Evolutionary conservation across 116 monocot genomes (phyloP).

Genomic region (Papilionanthe hybrid): DNA sequence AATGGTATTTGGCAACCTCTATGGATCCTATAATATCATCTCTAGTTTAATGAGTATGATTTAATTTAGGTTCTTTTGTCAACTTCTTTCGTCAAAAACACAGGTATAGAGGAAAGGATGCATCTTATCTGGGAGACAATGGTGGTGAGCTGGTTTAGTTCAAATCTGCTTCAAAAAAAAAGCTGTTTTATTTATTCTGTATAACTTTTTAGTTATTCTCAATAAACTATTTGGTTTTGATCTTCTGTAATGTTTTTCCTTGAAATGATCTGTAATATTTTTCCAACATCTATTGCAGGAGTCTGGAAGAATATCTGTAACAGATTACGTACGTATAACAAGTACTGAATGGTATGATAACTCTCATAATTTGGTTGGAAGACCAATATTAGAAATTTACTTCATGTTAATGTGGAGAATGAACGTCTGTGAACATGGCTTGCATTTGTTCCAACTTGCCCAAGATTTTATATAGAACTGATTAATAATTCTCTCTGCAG

Average conservation of each 20-base stretch:
- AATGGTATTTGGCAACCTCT: conserved; percentile 56
- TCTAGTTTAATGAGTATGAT: not conserved
- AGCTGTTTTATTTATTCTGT: not conserved
- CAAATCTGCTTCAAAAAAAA: not conserved
- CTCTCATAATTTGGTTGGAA: not conserved
- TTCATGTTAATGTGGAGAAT: not conserved
- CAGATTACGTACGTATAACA: conserved; percentile 87
- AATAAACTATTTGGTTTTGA: not conserved
- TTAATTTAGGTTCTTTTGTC: not conserved
- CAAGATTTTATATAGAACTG: not conserved
- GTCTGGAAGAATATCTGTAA: conserved; percentile 78
- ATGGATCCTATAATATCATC: not conserved
- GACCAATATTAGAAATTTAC: not conserved
- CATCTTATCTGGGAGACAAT: conserved; percentile 90
- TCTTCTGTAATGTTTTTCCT: not conserved
- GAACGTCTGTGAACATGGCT: not conserved
- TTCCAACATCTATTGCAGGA: conserved; percentile 44
- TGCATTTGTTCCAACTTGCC: not conserved
- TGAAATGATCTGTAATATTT: too few relatives aligned
- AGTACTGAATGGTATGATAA: conserved; percentile 86
- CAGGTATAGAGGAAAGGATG: conserved; percentile 98
- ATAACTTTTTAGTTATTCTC: not conserved
- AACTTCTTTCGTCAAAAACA: conserved; percentile 8
- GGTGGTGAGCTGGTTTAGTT: conserved; percentile 66
- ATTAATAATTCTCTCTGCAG: conserved; percentile 29